Base-by-base conservation (phyloP, 352 stramenopile genomes). In the Globisporangium nodosum region DNA sequence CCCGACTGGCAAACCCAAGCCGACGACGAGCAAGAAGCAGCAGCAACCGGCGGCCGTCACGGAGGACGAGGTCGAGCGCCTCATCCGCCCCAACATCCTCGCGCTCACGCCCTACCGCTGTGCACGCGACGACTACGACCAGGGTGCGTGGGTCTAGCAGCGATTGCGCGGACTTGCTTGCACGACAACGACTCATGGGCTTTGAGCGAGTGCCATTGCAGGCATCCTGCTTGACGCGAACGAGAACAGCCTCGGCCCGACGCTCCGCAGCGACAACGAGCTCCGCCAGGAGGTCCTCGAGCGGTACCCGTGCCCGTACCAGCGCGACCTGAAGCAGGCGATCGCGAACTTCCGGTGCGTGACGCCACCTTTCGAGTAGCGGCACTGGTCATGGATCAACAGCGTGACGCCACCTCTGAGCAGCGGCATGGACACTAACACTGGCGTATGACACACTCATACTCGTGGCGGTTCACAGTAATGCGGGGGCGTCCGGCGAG, bases 191-290 rank as follows among this genome's bases (percentile, higher is more conserved):
- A 37, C 33, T 37, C 33, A 37, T 37, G 33, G 5, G 33, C 42
- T 52, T 15, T 30, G 39, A 16, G 9, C 27, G 37, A 16, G 39
- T 69, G 24, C 30, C 20, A 37, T 52, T 40, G 39, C 39, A 92
- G 95, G 96, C 24, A 92, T 98, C 54, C 69, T 99, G 31, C 78
- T 99, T 60, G 97, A 99, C 75, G 97, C 96, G 51, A 99, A 99
- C 61, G 97, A 99, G 77, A 99, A 99, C 78, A 97, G 92, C 53
- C 83, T 97, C 31, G 96, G 97, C 0, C 91, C 97, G 15, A 83
- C 94, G 1, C 66, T 97, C 30, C 73, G 80, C 20, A 83, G 82
- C 39, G 75, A 87, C 49, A 68, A 96, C 46, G 64, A 86, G 55
- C 68, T 92, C 5, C 76, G 85, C 49, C 66, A 69, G 49, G 81